Conservation (phyloP, 768 basidiomycete species). For the Pisolithus tinctorius region DNA sequence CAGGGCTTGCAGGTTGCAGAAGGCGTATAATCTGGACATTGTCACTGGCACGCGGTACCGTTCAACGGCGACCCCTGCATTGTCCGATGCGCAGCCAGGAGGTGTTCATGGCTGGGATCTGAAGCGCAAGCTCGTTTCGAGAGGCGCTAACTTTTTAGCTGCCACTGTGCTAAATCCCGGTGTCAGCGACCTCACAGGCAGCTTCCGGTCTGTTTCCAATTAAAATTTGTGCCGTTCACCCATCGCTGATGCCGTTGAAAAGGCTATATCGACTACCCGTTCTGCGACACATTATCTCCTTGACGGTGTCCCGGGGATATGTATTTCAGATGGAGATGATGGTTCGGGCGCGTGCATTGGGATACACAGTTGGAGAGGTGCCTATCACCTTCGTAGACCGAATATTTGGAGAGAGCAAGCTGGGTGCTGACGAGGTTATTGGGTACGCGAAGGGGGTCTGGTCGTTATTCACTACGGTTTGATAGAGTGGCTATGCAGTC, state of each 20-base stretch:
- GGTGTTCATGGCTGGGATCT: constrained; percentile 93
- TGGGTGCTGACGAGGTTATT: constrained; percentile 83
- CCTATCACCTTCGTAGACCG: constrained; percentile 95
- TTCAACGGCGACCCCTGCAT: constrained; percentile 47
- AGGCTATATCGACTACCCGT: constrained; percentile 76
- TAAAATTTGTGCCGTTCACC: background rate
- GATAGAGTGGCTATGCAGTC: constrained; percentile 10
- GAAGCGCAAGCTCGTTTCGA: constrained; percentile 78
- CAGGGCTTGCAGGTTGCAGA: constrained; percentile 54
- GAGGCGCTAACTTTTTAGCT: constrained; percentile 88
- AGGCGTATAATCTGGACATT: constrained; percentile 83
- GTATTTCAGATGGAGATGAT: constrained; percentile 99
- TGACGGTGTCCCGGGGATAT: constrained; percentile 83
- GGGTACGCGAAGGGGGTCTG: constrained; percentile 84
- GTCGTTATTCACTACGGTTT: constrained; percentile 69
- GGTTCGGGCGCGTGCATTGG: constrained; percentile 78
- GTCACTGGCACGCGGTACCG: constrained; percentile 91
- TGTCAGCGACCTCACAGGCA: constrained; percentile 86
- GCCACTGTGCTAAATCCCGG: constrained; percentile 80
- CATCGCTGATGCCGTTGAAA: background rate
- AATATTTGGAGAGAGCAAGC: constrained; percentile 89
- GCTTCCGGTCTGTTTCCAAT: constrained; percentile 61
- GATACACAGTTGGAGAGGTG: constrained; percentile 83
- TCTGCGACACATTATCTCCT: constrained; percentile 75
- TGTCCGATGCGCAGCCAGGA: constrained; percentile 61